Percentiles rank a stretch among this genome's conserved stretches.
Conservation (phyloP, 768 basidiomycete species). For the Chlorophyllum brunneum region DNA sequence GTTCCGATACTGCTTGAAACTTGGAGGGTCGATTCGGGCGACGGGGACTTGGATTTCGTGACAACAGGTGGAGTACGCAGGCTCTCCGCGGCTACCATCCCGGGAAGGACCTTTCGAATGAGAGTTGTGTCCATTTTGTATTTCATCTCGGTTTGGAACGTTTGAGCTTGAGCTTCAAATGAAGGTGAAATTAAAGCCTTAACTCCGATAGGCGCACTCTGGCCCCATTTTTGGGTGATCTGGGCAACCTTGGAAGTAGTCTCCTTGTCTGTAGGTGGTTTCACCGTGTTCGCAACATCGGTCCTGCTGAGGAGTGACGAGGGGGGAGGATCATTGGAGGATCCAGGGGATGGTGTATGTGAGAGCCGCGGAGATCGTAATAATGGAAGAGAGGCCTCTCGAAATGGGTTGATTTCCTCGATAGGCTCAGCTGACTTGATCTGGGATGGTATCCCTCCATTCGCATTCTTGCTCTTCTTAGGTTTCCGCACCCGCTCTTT, state of each 20-base stretch:
- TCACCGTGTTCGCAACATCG: background rate
- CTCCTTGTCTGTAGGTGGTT: background rate
- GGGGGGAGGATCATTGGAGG: background rate
- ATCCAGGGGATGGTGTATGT: background rate
- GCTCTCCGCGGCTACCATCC: conserved; percentile 22
- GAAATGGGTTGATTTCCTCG: background rate
- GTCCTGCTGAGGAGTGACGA: background rate
- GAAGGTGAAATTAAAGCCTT: conserved; percentile 16
- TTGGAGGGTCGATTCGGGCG: conserved; percentile 8
- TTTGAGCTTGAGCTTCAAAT: background rate
- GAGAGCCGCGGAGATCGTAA: background rate
- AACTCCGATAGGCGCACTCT: conserved; percentile 27
- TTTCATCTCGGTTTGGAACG: background rate
- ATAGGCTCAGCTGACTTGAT: background rate
- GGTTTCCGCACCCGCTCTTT: conserved; percentile 71
- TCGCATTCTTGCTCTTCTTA: conserved; percentile 35
- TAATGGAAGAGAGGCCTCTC: background rate
- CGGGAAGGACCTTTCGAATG: conserved; percentile 38
- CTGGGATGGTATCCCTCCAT: background rate
- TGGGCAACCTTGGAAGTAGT: conserved; percentile 15
- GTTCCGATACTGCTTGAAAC: background rate
- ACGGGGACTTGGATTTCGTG: conserved; percentile 1
- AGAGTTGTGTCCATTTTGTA: conserved; percentile 1
- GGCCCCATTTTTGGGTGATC: conserved; percentile 29
- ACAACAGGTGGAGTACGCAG: background rate